Conservation (phyloP, 129 eudicot species). For the Apium graveolens region DNA sequence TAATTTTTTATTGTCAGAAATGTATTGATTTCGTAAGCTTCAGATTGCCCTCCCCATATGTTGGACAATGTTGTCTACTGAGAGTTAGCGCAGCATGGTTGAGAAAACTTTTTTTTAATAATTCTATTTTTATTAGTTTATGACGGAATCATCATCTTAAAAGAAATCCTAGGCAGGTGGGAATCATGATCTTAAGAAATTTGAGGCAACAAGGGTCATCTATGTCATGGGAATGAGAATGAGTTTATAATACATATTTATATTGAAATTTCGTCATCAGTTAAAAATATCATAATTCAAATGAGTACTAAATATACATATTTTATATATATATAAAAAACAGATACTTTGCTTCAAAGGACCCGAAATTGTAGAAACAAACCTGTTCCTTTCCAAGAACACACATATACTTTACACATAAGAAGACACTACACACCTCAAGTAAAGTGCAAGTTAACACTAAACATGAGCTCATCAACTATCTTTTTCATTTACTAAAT, state of each 20-base stretch:
- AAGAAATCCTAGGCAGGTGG: too few species aligned
- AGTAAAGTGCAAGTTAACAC: constrained; percentile 37
- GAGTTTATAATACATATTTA: too few species aligned
- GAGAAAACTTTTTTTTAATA: too few species aligned
- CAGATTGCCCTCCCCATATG: not conserved
- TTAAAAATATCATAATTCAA: too few species aligned
- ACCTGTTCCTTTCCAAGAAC: constrained; percentile 17
- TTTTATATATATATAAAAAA: too few species aligned
- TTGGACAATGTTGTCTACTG: not conserved
- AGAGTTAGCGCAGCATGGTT: not conserved
- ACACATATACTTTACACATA: constrained; percentile 13
- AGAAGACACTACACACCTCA: constrained; percentile 5
- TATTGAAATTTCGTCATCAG: too few species aligned
- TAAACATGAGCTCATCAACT: not conserved
- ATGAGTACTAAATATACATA: too few species aligned
- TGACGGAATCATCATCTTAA: too few species aligned
- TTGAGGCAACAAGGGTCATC: too few species aligned
- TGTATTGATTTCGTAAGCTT: not conserved
- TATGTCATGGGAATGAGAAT: too few species aligned
- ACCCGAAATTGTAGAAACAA: not conserved
- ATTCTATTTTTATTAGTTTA: too few species aligned
- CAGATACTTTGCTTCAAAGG: constrained; percentile 35
- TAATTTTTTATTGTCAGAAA: not conserved
- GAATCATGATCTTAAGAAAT: too few species aligned
- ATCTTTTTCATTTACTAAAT: constrained; percentile 5